Evolutionary conservation across 768 basidiomycete genomes (phyloP), one percentile per base, ranked within the genome.

Genomic region (Leccinum truebloodii): DNA sequence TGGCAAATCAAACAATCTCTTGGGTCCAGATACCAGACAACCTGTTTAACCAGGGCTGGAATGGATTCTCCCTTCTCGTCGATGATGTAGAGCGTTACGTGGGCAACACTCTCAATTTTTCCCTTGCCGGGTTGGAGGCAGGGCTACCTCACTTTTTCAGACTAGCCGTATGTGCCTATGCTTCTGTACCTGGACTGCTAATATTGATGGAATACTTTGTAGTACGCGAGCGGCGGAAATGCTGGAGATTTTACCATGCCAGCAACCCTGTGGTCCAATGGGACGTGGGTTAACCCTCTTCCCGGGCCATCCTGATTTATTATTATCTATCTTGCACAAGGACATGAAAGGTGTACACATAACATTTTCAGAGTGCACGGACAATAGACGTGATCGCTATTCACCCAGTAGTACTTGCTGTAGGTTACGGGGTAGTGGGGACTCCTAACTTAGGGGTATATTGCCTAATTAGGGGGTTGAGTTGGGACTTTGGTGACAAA

Each of bases 1-100:
- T 89, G 5, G 61, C 66, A 7, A 80, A 83, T 62, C 86, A 88
- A 65, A 78, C 76, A 0, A 78, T 92, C 5, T 71, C 69, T 0
- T 92, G 90, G 90, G 76, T 74, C 32, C 70, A 70, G 1, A 73
- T 86, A 7, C 79, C 83, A 8, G 67, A 70, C 6, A 58, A 52
- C 28, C 44, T 75, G 20, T 46, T 53, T 6, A 63, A 32, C 20
- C 69, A 73, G 34, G 80, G 77, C 3, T 94, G 89, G 89, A 85
- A 88, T 66, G 90, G 90, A 6, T 93, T 92, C 67, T 77, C 84
- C 0, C 80, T 95, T 26, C 78, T 95, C 14, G 83, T 93, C n/a
- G 91, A 95, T 69, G 94, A 95, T 65, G 92, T 95, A 0, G 85
- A 92, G 71, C 80, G 88, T 64, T 93, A 89, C 68, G 71, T 80